Evolutionary conservation across 257 asterid species (phyloP).

Genomic region (Apocynum venetum): DNA sequence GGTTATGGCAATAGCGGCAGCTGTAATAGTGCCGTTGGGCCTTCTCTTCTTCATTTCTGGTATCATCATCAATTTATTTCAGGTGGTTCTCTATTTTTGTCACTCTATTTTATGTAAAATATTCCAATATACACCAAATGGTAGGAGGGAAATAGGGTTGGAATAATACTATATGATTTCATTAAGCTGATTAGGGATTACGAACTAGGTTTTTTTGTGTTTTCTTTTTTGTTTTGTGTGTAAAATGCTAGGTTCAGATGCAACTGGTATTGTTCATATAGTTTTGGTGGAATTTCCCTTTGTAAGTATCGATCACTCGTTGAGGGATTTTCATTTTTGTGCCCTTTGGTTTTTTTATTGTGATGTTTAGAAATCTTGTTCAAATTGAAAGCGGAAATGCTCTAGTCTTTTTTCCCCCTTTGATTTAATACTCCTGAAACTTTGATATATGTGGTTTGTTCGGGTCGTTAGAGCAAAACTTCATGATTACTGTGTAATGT

Average conservation of each 20-base stretch:
- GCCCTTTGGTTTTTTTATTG: background rate
- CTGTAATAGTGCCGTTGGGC: constrained; percentile 74
- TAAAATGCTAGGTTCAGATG: background rate
- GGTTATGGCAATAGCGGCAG: constrained; percentile 42
- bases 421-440: background rate
- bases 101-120: background rate
- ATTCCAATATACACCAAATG: background rate
- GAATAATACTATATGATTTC: background rate
- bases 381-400: background rate
- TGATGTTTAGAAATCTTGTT: background rate
- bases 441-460: background rate
- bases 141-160: background rate
- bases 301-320: background rate
- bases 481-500: background rate
- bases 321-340: background rate
- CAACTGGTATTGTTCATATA: background rate
- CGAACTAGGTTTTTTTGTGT: background rate
- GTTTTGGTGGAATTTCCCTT: background rate
- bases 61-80: constrained; percentile 68
- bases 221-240: background rate
- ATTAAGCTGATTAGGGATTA: background rate
- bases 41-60: constrained; percentile 85
- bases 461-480: too few relatives aligned
- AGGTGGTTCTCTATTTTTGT: constrained; percentile 36
- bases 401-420: too few relatives aligned